Conservation (phyloP, 495 filamentous ascomycete species). For the Astrocystis sublimbata region DNA sequence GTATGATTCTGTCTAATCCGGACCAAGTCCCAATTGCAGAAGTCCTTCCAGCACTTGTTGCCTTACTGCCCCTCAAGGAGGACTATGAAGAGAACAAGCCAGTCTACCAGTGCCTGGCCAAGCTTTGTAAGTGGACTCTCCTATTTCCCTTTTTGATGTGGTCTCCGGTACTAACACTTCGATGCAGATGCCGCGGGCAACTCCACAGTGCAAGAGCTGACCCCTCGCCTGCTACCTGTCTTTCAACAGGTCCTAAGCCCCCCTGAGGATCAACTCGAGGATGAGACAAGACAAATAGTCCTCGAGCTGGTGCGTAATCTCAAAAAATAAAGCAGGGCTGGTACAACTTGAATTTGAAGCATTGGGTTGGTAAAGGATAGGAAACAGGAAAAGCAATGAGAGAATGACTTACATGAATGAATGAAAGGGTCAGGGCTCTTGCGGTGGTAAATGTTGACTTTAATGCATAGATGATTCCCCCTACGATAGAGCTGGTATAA, state of each 20-base stretch:
- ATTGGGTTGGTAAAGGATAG: not conserved
- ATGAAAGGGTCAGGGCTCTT: conserved; percentile 12
- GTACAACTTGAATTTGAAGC: not conserved
- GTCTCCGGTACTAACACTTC: conserved; percentile 23
- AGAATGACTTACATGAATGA: conserved; percentile 23
- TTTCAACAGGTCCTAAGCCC: conserved; percentile 77
- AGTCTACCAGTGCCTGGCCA: conserved; percentile 82
- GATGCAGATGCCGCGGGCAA: conserved; percentile 67
- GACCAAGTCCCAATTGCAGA: conserved; percentile 75
- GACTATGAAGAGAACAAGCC: conserved; percentile 97
- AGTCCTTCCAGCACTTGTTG: conserved; percentile 77
- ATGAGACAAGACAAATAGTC: conserved; percentile 64
- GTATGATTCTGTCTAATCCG: conserved; percentile 85
- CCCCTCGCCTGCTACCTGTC: conserved; percentile 72
- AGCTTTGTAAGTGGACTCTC: conserved; percentile 68
- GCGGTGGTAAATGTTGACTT: conserved; percentile 16
- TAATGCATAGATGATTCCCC: conserved; percentile 24
- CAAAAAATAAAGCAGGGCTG: conserved; percentile 18
- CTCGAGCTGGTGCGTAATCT: conserved; percentile 29
- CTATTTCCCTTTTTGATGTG: not conserved
- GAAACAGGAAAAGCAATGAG: conserved; percentile 16
- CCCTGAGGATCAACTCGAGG: conserved; percentile 81
- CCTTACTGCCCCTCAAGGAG: conserved; percentile 82
- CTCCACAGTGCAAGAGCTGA: conserved; percentile 71
- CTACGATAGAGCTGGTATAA: conserved; percentile 12